Evolutionary conservation across 2,329 filamentous ascomycete genomes (phyloP).

Genomic region (Zymoseptoria brevis): DNA sequence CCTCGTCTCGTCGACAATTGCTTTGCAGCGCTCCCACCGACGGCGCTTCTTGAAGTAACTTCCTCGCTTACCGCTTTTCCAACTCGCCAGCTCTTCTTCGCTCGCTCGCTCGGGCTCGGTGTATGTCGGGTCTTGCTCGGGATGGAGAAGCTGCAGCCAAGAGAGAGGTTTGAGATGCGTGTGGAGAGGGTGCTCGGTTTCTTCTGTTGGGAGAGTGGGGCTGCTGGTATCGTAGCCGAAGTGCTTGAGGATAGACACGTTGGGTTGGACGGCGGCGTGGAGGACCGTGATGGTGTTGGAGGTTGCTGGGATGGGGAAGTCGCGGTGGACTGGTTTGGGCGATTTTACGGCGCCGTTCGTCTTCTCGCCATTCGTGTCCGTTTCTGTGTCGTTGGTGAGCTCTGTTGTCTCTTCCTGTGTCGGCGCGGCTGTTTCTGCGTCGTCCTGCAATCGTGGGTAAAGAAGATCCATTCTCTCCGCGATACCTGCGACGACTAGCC

Average conservation of each 20-base stretch:
- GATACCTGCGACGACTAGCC: slow-evolving; percentile 71
- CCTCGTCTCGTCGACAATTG: slow-evolving; percentile 66
- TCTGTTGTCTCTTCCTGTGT: slow-evolving; percentile 1
- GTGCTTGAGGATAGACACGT: slow-evolving; percentile 79
- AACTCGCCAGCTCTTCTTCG: slow-evolving; percentile 54
- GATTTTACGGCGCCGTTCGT: slow-evolving; percentile 10
- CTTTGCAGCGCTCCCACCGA: slow-evolving; percentile 65
- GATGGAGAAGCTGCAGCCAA: slow-evolving; percentile 84
- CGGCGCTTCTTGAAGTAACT: slow-evolving; percentile 84
- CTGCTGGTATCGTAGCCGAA: slow-evolving; percentile 74
- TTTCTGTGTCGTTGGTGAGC: not conserved
- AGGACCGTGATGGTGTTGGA: slow-evolving; percentile 74
- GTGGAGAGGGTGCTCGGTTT: slow-evolving; percentile 62
- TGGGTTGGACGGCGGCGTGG: slow-evolving; percentile 77
- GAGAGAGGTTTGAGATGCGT: slow-evolving; percentile 75
- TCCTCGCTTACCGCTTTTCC: slow-evolving; percentile 76
- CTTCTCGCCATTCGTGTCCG: not conserved
- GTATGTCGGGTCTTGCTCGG: slow-evolving; percentile 67
- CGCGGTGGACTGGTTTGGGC: slow-evolving; percentile 37
- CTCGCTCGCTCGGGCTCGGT: slow-evolving; percentile 54
- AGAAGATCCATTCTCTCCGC: slow-evolving; percentile 85
- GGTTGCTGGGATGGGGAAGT: slow-evolving; percentile 53
- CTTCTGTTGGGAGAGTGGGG: slow-evolving; percentile 39
- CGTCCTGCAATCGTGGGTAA: slow-evolving; percentile 26
- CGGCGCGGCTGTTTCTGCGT: slow-evolving; percentile 20